Conservation (phyloP, 1,139 yeast genomes). For the Yamadazyma jaroonii region DNA sequence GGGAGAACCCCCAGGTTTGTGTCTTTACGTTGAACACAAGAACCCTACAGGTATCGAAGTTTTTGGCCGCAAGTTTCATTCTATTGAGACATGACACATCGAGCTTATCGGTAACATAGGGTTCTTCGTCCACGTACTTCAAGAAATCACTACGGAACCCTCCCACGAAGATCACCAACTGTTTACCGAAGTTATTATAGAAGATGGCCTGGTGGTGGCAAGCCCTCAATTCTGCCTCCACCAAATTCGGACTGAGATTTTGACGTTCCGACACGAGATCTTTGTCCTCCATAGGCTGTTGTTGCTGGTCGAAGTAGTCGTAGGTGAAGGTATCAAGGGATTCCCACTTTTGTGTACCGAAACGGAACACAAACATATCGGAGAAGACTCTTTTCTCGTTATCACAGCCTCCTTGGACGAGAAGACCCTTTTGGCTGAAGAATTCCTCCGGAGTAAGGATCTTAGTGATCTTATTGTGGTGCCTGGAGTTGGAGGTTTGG, state of each 20-base stretch:
- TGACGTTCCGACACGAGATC: slow-evolving; percentile 24
- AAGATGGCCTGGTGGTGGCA: slow-evolving; percentile 43
- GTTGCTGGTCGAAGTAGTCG: slow-evolving; percentile 36
- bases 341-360: slow-evolving; percentile 37
- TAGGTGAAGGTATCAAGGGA: slow-evolving; percentile 31
- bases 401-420: slow-evolving; percentile 45
- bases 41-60: slow-evolving; percentile 30
- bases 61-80: slow-evolving; percentile 27
- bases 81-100: slow-evolving; percentile 36
- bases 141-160: slow-evolving; percentile 40
- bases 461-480: slow-evolving; percentile 5
- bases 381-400: slow-evolving; percentile 28
- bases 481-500: slow-evolving; percentile 16
- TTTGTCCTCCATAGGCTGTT: slow-evolving; percentile 8
- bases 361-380: slow-evolving; percentile 34
- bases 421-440: slow-evolving; percentile 28
- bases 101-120: slow-evolving; percentile 31
- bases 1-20: slow-evolving; percentile 42
- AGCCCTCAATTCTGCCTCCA: slow-evolving; percentile 43
- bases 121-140: slow-evolving; percentile 28
- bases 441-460: slow-evolving; percentile 17
- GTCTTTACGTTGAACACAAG: slow-evolving; percentile 39
- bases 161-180: slow-evolving; percentile 40
- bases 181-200: slow-evolving; percentile 33
- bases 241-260: slow-evolving; percentile 25